phyloP scores from a whole-genome alignment of 805 yeast genomes.

The Nakazawaea siamensis region DNA sequence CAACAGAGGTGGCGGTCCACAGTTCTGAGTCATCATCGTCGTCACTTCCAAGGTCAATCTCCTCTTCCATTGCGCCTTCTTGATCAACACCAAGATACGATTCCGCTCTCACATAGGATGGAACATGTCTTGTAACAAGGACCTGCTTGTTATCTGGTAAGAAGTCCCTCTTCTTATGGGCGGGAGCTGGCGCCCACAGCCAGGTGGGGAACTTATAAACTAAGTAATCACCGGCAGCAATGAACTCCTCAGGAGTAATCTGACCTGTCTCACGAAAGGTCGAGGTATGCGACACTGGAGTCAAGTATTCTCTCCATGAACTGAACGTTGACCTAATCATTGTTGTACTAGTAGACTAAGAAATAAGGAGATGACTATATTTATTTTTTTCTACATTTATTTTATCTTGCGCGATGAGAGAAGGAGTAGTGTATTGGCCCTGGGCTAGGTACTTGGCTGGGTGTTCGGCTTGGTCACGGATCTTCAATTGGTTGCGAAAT shows the following conservation, averaged over 20 bases:
- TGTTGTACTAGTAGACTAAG: too few relatives aligned
- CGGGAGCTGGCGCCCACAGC: constrained; percentile 74
- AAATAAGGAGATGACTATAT: too few relatives aligned
- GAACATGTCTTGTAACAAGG: constrained; percentile 83
- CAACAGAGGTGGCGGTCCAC: constrained; percentile 40
- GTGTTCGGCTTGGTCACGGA: too few relatives aligned
- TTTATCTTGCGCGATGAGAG: too few relatives aligned
- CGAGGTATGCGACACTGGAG: constrained; percentile 84
- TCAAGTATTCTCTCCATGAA: constrained; percentile 82
- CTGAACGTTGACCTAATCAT: constrained; percentile 72
- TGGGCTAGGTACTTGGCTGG: too few relatives aligned
- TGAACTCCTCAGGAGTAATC: constrained; percentile 93
- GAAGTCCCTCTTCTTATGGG: constrained; percentile 51
- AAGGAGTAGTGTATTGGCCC: too few relatives aligned
- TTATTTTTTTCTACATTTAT: too few relatives aligned
- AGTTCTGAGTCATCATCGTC: constrained; percentile 43
- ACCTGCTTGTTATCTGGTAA: constrained; percentile 84
- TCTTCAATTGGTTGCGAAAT: too few relatives aligned
- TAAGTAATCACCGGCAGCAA: constrained; percentile 87
- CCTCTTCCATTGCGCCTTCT: constrained; percentile 26
- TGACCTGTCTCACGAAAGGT: constrained; percentile 84
- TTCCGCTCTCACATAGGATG: constrained; percentile 69
- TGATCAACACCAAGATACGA: constrained; percentile 37
- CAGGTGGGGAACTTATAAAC: constrained; percentile 93
- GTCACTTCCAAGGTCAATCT: constrained; percentile 21